Evolutionary conservation across 495 filamentous ascomycete genomes (phyloP).

Genomic region (Jackrogersella minutella): DNA sequence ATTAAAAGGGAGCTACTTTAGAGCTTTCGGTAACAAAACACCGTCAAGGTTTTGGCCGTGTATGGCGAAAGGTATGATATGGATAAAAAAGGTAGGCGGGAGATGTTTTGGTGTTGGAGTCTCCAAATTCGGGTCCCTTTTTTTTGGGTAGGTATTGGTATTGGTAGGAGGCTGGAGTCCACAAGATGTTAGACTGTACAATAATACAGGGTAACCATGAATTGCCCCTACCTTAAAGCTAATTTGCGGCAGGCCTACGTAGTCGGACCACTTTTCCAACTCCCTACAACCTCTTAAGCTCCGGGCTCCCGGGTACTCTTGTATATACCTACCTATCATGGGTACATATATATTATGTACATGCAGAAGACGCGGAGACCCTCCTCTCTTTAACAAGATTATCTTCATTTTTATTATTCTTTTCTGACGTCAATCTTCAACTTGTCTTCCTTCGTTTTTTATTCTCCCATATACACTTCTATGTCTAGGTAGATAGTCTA

Average conservation of each 20-base stretch:
- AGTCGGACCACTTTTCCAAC: slow-evolving; percentile 36
- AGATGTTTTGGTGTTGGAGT: slow-evolving; percentile 36
- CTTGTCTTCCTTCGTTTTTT: background rate
- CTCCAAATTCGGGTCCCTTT: slow-evolving; percentile 40
- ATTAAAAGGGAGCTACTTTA: slow-evolving; percentile 9
- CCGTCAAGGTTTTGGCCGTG: slow-evolving; percentile 5
- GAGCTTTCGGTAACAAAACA: slow-evolving; percentile 26
- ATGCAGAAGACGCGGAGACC: too few species aligned
- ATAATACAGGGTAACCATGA: slow-evolving; percentile 26
- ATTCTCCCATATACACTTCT: background rate
- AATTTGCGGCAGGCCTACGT: slow-evolving; percentile 23
- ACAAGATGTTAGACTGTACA: too few species aligned
- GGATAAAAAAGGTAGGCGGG: slow-evolving; percentile 4
- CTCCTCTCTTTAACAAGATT: background rate
- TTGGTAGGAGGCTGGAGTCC: background rate
- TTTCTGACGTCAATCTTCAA: background rate
- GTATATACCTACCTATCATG: background rate
- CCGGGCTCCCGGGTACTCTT: slow-evolving; percentile 29
- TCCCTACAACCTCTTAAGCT: slow-evolving; percentile 17
- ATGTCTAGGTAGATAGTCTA: background rate
- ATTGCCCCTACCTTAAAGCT: background rate
- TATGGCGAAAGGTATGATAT: slow-evolving; percentile 26
- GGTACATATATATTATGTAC: slow-evolving; percentile 8
- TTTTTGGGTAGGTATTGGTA: slow-evolving; percentile 4
- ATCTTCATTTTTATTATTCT: slow-evolving; percentile 3